Percentiles rank a stretch among this genome's conserved stretches.
Conservation (phyloP, 23 red algal genomes). For the Rhodosorus marinus region DNA sequence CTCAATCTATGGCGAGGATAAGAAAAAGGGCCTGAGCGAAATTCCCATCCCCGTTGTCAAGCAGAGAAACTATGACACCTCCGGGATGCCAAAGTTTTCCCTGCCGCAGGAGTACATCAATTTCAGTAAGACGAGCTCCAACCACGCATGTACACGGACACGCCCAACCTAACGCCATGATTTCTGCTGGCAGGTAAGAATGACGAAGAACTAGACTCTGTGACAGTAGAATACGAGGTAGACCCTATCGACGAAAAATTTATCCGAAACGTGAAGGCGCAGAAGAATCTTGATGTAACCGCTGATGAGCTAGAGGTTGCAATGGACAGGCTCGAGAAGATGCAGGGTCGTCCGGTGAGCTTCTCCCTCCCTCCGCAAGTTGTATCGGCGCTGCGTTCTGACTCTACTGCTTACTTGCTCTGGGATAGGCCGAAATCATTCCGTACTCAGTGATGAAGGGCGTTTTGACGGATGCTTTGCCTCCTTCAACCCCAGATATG, state of each 20-base stretch:
- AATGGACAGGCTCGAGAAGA: slow-evolving; percentile 71
- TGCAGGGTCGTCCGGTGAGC: slow-evolving; percentile 36
- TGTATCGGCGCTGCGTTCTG: too few species aligned
- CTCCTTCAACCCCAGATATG: slow-evolving; percentile 1
- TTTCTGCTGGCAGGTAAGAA: too few species aligned
- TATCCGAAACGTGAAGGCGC: too few species aligned
- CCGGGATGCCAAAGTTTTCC: neutral
- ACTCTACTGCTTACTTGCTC: too few species aligned
- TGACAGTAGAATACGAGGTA: slow-evolving; percentile 66
- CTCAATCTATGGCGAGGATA: slow-evolving; percentile 36
- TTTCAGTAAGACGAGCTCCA: too few species aligned
- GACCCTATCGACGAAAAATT: slow-evolving; percentile 44
- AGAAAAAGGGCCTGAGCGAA: slow-evolving; percentile 13
- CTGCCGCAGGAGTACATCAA: slow-evolving; percentile 42
- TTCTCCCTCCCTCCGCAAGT: too few species aligned
- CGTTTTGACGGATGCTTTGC: neutral
- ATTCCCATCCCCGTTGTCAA: slow-evolving; percentile 83
- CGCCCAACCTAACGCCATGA: too few species aligned
- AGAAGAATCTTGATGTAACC: neutral
- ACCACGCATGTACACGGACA: too few species aligned
- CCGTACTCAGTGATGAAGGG: slow-evolving; percentile 8
- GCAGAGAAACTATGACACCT: slow-evolving; percentile 1
- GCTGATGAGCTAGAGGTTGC: slow-evolving; percentile 37
- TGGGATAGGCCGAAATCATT: slow-evolving; percentile 6
- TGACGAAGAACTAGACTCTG: slow-evolving; percentile 37